Conservation (phyloP, 768 basidiomycete species). For the Phanerochaete sordida region DNA sequence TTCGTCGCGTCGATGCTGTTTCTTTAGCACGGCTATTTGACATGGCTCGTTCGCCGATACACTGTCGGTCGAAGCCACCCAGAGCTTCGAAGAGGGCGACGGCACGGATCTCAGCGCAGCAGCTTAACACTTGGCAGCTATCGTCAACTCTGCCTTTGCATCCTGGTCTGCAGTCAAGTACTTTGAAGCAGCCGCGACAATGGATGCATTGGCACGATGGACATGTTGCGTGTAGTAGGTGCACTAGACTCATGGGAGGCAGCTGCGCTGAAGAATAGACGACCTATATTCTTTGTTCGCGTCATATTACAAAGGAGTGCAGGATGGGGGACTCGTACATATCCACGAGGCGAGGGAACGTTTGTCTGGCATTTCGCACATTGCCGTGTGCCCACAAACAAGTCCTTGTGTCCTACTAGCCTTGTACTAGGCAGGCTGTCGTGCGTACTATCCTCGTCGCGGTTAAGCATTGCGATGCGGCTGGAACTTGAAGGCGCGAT, state of each 20-base stretch:
- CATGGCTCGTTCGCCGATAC: slow-evolving; percentile 36
- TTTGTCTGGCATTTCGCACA: slow-evolving; percentile 36
- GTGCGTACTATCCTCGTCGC: neutral
- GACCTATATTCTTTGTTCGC: slow-evolving; percentile 19
- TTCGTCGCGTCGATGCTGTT: slow-evolving; percentile 22
- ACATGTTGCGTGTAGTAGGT: slow-evolving; percentile 44
- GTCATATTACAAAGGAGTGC: neutral
- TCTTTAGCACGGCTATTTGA: slow-evolving; percentile 36
- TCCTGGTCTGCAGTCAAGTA: slow-evolving; percentile 32
- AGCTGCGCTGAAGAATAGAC: slow-evolving; percentile 18
- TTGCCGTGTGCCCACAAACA: slow-evolving; percentile 33
- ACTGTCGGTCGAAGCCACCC: slow-evolving; percentile 46
- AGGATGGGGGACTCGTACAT: slow-evolving; percentile 32
- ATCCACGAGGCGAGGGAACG: slow-evolving; percentile 38
- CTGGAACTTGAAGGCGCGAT: neutral
- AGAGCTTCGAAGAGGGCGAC: slow-evolving; percentile 50
- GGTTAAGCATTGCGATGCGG: too few species aligned
- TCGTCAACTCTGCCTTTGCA: slow-evolving; percentile 40
- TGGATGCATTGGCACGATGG: slow-evolving; percentile 39
- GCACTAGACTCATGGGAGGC: slow-evolving; percentile 22
- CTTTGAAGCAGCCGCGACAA: slow-evolving; percentile 47
- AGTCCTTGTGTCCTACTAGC: slow-evolving; percentile 29
- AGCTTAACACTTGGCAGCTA: slow-evolving; percentile 34
- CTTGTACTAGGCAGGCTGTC: slow-evolving; percentile 28
- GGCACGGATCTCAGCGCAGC: slow-evolving; percentile 45